phyloP scores from a whole-genome alignment of 2,329 filamentous ascomycete species.

The Lithohypha guttulata region DNA sequence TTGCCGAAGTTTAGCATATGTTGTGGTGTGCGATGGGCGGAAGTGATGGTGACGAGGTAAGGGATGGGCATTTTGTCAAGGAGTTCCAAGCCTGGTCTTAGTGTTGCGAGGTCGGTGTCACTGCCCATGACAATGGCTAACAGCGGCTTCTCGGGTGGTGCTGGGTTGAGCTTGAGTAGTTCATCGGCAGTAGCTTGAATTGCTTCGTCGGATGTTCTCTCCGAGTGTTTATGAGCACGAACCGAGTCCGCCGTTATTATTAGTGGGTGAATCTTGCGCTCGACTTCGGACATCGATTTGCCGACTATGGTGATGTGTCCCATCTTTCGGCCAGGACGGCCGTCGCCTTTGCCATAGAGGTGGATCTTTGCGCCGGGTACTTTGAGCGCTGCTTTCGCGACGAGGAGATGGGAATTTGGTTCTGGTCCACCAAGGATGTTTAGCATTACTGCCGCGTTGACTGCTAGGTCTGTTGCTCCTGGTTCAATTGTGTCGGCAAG shows the following conservation, averaged over 20 bases:
- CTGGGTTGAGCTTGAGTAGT: slow-evolving; percentile 14
- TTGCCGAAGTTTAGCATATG: slow-evolving; percentile 55
- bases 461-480: slow-evolving; percentile 35
- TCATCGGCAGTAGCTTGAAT: slow-evolving; percentile 13
- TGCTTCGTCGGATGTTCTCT: slow-evolving; percentile 19
- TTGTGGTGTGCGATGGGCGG: slow-evolving; percentile 51
- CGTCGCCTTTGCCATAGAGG: slow-evolving; percentile 78
- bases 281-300: slow-evolving; percentile 55
- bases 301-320: slow-evolving; percentile 81
- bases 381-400: slow-evolving; percentile 46
- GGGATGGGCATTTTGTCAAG: slow-evolving; percentile 25
- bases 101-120: slow-evolving; percentile 27
- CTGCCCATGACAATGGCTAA: slow-evolving; percentile 41
- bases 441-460: slow-evolving; percentile 41
- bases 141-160: slow-evolving; percentile 22
- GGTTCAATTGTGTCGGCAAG: slow-evolving; percentile 49
- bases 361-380: slow-evolving; percentile 58
- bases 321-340: slow-evolving; percentile 84
- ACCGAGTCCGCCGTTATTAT: slow-evolving; percentile 73
- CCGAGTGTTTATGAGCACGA: slow-evolving; percentile 48
- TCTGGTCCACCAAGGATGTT: slow-evolving; percentile 49
- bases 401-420: slow-evolving; percentile 49
- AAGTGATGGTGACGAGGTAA: slow-evolving; percentile 27
- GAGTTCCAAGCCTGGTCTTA: slow-evolving; percentile 24
- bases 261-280: slow-evolving; percentile 57